Conservation (phyloP, 768 basidiomycete genomes). For the Collybia sp. region DNA sequence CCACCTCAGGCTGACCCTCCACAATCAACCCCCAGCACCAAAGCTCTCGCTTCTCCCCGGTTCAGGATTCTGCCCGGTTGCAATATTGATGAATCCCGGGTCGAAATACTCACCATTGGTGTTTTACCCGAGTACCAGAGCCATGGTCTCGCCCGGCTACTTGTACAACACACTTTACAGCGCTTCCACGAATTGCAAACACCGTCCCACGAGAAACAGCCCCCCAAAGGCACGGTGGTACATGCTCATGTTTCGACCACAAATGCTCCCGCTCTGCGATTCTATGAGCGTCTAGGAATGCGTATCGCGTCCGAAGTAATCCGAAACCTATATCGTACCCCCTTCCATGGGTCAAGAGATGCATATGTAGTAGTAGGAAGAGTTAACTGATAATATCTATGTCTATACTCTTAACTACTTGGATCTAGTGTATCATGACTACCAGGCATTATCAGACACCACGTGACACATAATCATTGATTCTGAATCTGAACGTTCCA, state of each 20-base stretch:
- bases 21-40: not conserved
- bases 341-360: constrained; percentile 31
- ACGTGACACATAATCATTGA: too few relatives aligned
- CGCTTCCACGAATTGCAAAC: constrained; percentile 18
- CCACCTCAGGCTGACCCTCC: constrained; percentile 11
- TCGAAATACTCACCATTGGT: constrained; percentile 50
- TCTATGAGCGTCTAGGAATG: constrained; percentile 42
- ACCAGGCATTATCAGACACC: too few relatives aligned
- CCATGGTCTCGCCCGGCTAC: constrained; percentile 36
- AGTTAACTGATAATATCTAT: constrained; percentile 9
- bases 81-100: constrained; percentile 20
- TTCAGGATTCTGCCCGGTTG: not conserved
- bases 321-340: constrained; percentile 32
- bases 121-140: constrained; percentile 41
- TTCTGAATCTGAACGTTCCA: too few relatives aligned
- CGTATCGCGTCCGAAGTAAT: constrained; percentile 25
- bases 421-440: too few relatives aligned
- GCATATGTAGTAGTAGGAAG: constrained; percentile 37
- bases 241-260: constrained; percentile 42
- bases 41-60: not conserved
- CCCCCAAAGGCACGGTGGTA: constrained; percentile 21
- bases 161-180: constrained; percentile 28
- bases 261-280: constrained; percentile 33
- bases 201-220: constrained; percentile 12
- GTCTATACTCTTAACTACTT: too few relatives aligned